Conservation (phyloP, 1,284 basidiomycete genomes). For the Ustilago shanxiensis region DNA sequence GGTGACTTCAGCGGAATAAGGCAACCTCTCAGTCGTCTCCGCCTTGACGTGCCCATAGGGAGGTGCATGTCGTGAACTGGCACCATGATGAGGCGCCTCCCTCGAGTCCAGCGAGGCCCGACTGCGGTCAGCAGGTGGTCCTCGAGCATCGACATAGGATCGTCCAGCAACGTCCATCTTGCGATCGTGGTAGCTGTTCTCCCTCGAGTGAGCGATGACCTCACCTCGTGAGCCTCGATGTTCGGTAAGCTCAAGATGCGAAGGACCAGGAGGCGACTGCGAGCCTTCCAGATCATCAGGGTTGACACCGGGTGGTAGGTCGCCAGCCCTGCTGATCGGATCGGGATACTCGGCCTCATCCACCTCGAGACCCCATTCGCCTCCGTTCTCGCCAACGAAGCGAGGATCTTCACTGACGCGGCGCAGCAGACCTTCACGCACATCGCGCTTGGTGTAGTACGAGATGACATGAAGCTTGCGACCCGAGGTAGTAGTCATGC, state of each 20-base stretch:
- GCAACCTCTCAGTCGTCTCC: conserved; percentile 17
- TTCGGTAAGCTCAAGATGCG: conserved; percentile 20
- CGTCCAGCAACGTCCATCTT: conserved; percentile 10
- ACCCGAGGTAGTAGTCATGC: conserved; percentile 67
- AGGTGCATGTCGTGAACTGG: conserved; percentile 18
- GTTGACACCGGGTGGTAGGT: conserved; percentile 40
- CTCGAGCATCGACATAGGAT: conserved; percentile 14
- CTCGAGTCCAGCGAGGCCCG: conserved; percentile 23
- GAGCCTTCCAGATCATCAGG: conserved; percentile 42
- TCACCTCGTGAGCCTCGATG: conserved; percentile 13
- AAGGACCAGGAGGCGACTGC: conserved; percentile 30
- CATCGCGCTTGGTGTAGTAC: conserved; percentile 67
- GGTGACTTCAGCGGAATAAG: conserved; percentile 37
- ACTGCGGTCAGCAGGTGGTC: conserved; percentile 7
- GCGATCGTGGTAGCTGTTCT: conserved; percentile 15
- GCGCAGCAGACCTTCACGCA: conserved; percentile 59
- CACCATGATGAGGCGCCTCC: conserved; percentile 11
- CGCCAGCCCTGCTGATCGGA: conserved; percentile 53
- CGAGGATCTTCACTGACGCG: conserved; percentile 67
- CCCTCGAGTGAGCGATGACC: conserved; percentile 6
- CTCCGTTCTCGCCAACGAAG: conserved; percentile 61
- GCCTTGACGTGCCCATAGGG: conserved; percentile 20
- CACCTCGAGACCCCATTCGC: conserved; percentile 61
- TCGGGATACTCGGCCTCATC: conserved; percentile 61
- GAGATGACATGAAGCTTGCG: conserved; percentile 69